Conservation (phyloP, 140 eudicot genomes). For the Stevia rebaudiana region DNA sequence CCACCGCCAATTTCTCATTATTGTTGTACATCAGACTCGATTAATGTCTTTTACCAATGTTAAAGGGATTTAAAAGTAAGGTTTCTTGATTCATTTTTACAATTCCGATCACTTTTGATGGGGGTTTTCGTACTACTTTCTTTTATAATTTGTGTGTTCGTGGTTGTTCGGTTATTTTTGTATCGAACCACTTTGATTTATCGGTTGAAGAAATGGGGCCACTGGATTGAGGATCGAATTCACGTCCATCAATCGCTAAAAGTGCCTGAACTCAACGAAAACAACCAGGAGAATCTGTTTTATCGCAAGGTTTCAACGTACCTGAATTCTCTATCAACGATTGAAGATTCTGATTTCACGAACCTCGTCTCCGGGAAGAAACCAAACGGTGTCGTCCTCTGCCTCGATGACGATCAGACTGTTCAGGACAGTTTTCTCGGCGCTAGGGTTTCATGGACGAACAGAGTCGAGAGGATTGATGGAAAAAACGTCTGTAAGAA, state of each 20-base stretch:
- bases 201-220: slow-evolving; percentile 35
- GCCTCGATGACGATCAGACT: slow-evolving; percentile 49
- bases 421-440: slow-evolving; percentile 53
- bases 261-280: slow-evolving; percentile 56
- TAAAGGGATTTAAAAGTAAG: neutral
- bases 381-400: slow-evolving; percentile 42
- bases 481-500: slow-evolving; percentile 7
- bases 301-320: slow-evolving; percentile 46
- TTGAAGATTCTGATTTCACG: slow-evolving; percentile 66
- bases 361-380: slow-evolving; percentile 52
- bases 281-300: slow-evolving; percentile 46
- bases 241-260: slow-evolving; percentile 54
- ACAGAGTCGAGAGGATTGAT: slow-evolving; percentile 23
- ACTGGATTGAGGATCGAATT: slow-evolving; percentile 54
- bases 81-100: neutral
- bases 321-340: slow-evolving; percentile 49
- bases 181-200: slow-evolving; percentile 22
- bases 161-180: slow-evolving; percentile 16
- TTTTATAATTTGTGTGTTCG: neutral
- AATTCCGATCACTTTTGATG: slow-evolving; percentile 13
- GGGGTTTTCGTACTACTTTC: slow-evolving; percentile 16
- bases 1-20: neutral
- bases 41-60: slow-evolving; percentile 1
- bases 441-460: slow-evolving; percentile 58
- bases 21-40: neutral